Base-by-base conservation (phyloP, 139 green algal genomes). In the Diplosphaera chodatii region DNA sequence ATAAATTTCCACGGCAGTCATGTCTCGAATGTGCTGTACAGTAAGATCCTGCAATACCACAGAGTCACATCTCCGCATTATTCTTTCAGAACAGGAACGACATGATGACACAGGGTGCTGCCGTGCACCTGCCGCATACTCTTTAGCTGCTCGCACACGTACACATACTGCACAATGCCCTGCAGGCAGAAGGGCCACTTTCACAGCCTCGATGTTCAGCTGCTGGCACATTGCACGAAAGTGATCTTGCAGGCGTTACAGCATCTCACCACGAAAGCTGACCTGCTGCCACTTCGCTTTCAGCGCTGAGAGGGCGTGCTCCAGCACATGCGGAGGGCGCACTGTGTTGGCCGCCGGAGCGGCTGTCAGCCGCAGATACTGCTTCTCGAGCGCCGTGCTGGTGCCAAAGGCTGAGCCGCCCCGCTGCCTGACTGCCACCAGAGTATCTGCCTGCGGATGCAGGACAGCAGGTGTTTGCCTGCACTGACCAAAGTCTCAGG, bases 71-170 rank as follows among this genome's bases (percentile, higher is more conserved):
- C n/a, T n/a, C n/a, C n/a, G n/a, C n/a, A n/a, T n/a, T n/a, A n/a
- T n/a, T n/a, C n/a, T n/a, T n/a, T n/a, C n/a, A n/a, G n/a, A n/a
- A n/a, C n/a, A n/a, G n/a, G n/a, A n/a, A n/a, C n/a, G n/a, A n/a
- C n/a, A n/a, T n/a, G n/a, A n/a, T n/a, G n/a, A n/a, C n/a, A n/a
- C n/a, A n/a, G n/a, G n/a, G n/a, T n/a, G n/a, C n/a, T n/a, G 48
- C 48, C 16, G 3, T 3, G 22, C 48, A 86, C 87, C 80, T 91
- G 86, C 22, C 90, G 85, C 8, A 96, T 94, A 20, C 75, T 80
- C 77, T 96, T 96, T 28, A 96, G 85, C 84, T 96, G 90, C 40
- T 86, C 80, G 27, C 82, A 89, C 1, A 74, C 77, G n/a, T 78
- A 90, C 1, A 62, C 32, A 66, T 94, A 94, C 40, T 83, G n/a